Evolutionary conservation across 192 early-diverging fungal genomes (phyloP).

Genomic region (Lobulomyces angularis): DNA sequence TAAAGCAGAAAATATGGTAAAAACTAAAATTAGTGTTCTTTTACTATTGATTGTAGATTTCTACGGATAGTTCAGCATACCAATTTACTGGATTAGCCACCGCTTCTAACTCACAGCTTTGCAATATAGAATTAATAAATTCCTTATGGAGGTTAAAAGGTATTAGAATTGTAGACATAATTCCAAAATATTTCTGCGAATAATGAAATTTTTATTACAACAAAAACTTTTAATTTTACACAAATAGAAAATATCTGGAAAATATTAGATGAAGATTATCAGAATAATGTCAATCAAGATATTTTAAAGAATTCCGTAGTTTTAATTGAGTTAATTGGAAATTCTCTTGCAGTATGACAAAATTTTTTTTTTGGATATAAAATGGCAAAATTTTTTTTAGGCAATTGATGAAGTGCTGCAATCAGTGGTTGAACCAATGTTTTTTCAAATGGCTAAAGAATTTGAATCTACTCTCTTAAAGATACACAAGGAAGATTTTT

Average conservation of each 20-base stretch:
- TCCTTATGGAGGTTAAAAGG: conserved; percentile 41
- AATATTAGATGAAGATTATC: conserved; percentile 42
- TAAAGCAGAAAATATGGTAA: conserved; percentile 45
- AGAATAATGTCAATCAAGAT: conserved; percentile 23
- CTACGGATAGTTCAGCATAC: conserved; percentile 24
- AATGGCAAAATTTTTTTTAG: conserved; percentile 16
- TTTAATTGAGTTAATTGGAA: conserved; percentile 15
- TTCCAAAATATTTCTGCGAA: too few species aligned
- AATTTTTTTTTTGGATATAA: background rate
- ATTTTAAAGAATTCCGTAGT: conserved; percentile 32
- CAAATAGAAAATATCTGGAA: conserved; percentile 50
- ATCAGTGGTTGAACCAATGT: conserved; percentile 37
- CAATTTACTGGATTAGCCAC: conserved; percentile 18
- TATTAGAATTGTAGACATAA: too few species aligned
- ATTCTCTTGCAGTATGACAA: conserved; percentile 10
- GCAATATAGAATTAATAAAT: conserved; percentile 51
- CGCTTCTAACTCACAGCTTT: conserved; percentile 25
- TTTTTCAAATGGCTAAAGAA: conserved; percentile 37
- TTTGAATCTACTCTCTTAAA: conserved; percentile 38
- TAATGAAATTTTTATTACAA: too few species aligned
- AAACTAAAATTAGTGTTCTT: background rate
- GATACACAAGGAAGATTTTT: conserved; percentile 56
- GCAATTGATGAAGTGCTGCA: conserved; percentile 34
- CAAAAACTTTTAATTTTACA: too few species aligned
- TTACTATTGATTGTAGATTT: conserved; percentile 12